phyloP scores from a whole-genome alignment of 257 asterid genomes.

The Solanum medicagineum region DNA sequence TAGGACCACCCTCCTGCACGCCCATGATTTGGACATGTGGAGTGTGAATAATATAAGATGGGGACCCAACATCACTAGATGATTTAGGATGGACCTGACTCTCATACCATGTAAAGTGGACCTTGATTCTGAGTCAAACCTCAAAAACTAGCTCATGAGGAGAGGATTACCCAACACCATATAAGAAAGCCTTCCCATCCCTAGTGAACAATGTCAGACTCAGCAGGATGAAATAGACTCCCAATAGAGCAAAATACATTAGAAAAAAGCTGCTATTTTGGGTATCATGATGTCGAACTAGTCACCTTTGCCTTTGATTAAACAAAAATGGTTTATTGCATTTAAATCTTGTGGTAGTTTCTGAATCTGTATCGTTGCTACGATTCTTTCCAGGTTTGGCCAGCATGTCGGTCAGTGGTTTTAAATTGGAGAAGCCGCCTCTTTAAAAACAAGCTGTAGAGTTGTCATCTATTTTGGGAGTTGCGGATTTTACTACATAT shows the following conservation, averaged over 20 bases:
- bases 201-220: too few species aligned
- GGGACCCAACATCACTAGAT: too few species aligned
- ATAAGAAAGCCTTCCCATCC: too few species aligned
- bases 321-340: background rate
- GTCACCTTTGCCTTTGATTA: background rate
- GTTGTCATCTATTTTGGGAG: background rate
- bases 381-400: background rate
- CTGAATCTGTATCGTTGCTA: background rate
- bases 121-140: too few species aligned
- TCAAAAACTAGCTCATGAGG: too few species aligned
- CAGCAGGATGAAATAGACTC: background rate
- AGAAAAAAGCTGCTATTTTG: background rate
- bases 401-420: background rate
- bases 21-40: too few species aligned
- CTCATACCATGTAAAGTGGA: too few species aligned
- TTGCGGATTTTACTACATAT: background rate
- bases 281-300: background rate
- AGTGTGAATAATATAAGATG: too few species aligned
- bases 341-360: background rate
- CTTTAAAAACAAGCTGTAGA: background rate
- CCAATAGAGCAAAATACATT: background rate
- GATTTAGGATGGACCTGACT: too few species aligned
- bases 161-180: too few species aligned
- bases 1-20: too few species aligned
- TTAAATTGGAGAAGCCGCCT: background rate